A percentile compares a stretch with the other conserved stretches of the same genome.
Evolutionary conservation across 1,139 yeast genomes (phyloP).

Genomic region (Citeromyces hawaiiensis): DNA sequence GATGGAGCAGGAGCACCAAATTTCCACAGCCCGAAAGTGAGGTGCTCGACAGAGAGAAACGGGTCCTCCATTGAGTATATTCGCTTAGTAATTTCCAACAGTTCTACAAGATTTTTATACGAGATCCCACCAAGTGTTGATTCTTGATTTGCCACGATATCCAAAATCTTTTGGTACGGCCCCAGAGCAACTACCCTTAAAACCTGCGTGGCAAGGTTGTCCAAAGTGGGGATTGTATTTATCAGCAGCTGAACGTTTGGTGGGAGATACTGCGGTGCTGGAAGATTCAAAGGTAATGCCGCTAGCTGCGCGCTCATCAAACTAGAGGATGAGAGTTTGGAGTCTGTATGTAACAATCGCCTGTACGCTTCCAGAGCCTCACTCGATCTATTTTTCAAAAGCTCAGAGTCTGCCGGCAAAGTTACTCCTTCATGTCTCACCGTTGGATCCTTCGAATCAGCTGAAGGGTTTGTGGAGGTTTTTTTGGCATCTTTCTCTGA

Average conservation of each 20-base stretch:
- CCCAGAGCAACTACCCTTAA: constrained; percentile 54
- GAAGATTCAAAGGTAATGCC: constrained; percentile 41
- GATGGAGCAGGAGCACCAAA: constrained; percentile 46
- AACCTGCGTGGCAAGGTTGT: constrained; percentile 63
- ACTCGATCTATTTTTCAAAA: constrained; percentile 18
- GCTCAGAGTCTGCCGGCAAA: constrained; percentile 25
- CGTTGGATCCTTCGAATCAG: constrained; percentile 4
- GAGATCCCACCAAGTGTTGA: constrained; percentile 60
- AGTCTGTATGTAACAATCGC: constrained; percentile 13
- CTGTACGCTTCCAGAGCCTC: constrained; percentile 18
- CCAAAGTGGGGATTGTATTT: constrained; percentile 59
- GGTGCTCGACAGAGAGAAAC: constrained; percentile 44
- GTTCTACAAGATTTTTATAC: constrained; percentile 54
- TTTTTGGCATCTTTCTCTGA: not conserved
- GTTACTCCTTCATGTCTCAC: constrained; percentile 16
- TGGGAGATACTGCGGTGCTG: constrained; percentile 43
- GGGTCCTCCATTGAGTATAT: constrained; percentile 54
- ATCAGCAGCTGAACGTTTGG: constrained; percentile 48
- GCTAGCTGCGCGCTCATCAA: constrained; percentile 34
- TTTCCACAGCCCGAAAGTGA: constrained; percentile 44
- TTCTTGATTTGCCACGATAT: constrained; percentile 60
- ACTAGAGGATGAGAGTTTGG: constrained; percentile 10
- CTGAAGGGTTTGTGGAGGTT: not conserved
- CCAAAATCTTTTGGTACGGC: constrained; percentile 62
- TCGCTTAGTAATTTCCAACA: constrained; percentile 62